Percentiles rank a stretch among this genome's conserved stretches.
Evolutionary conservation across 2,329 filamentous ascomycete genomes (phyloP).

Genomic region (Aspergillus piperis): DNA sequence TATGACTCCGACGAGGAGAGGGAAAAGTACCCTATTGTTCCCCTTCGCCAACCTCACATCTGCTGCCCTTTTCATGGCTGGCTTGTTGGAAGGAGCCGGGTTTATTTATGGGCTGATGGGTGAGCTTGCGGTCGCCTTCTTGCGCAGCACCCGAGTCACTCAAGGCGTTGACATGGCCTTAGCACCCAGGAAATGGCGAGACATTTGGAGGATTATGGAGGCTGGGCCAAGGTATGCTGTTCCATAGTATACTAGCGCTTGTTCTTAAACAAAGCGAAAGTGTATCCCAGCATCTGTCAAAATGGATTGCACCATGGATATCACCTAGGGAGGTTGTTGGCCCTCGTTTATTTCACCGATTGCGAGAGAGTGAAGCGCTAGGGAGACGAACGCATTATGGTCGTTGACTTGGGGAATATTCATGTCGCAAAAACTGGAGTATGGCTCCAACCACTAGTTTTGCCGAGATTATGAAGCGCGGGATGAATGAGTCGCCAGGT

Average conservation of each 20-base stretch:
- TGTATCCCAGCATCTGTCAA: slow-evolving; percentile 13
- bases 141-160: background rate
- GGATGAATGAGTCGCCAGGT: no score
- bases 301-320: slow-evolving; percentile 10
- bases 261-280: slow-evolving; percentile 15
- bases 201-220: background rate
- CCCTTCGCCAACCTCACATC: background rate
- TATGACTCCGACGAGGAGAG: background rate
- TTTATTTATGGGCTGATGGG: background rate
- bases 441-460: no score
- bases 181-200: background rate
- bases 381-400: background rate
- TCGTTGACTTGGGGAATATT: background rate
- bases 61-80: background rate
- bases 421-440: background rate
- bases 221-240: background rate
- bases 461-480: no score
- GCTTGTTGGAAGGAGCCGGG: background rate
- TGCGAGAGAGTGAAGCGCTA: background rate
- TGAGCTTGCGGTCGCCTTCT: background rate
- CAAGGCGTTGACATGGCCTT: background rate
- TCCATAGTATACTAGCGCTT: slow-evolving; percentile 20
- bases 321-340: slow-evolving; percentile 6
- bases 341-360: background rate
- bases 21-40: background rate